A percentile compares a stretch with the other conserved stretches of the same genome.
Conservation (phyloP, 352 stramenopile genomes). For the Phytophthora chlamydospora region DNA sequence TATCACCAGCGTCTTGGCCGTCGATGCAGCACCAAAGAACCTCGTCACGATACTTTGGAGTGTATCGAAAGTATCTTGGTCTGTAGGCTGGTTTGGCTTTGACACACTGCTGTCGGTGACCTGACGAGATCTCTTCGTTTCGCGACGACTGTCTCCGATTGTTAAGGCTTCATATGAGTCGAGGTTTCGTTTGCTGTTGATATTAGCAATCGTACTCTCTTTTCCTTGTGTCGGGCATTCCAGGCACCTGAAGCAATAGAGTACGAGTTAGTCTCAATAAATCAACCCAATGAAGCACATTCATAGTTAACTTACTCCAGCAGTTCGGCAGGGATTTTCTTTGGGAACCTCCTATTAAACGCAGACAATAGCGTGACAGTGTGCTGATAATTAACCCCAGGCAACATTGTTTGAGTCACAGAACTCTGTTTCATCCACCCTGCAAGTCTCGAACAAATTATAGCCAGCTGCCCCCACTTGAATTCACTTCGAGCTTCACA, state of each 20-base stretch:
- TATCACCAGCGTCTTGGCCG: not conserved
- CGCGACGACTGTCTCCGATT: too few relatives aligned
- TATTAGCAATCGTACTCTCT: too few relatives aligned
- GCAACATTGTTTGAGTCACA: not conserved
- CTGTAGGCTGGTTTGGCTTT: not conserved
- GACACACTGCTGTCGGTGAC: not conserved
- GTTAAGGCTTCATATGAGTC: too few relatives aligned
- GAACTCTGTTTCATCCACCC: slow-evolving; percentile 6
- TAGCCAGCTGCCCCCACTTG: slow-evolving; percentile 1
- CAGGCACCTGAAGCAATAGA: too few relatives aligned
- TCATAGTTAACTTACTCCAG: slow-evolving; percentile 10
- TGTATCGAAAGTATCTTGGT: not conserved
- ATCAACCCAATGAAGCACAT: not conserved
- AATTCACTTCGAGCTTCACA: slow-evolving; percentile 1
- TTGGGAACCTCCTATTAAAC: slow-evolving; percentile 10
- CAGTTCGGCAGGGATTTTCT: slow-evolving; percentile 1
- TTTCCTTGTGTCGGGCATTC: too few relatives aligned
- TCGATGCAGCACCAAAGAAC: not conserved
- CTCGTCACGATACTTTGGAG: not conserved
- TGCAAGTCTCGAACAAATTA: slow-evolving; percentile 2
- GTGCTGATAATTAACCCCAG: not conserved
- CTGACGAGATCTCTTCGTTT: slow-evolving; percentile 3
- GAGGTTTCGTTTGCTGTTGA: too few relatives aligned
- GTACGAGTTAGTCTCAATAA: not conserved
- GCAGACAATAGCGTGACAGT: not conserved